Conservation (phyloP, 805 yeast genomes). For the Candida vartiovaarae region DNA sequence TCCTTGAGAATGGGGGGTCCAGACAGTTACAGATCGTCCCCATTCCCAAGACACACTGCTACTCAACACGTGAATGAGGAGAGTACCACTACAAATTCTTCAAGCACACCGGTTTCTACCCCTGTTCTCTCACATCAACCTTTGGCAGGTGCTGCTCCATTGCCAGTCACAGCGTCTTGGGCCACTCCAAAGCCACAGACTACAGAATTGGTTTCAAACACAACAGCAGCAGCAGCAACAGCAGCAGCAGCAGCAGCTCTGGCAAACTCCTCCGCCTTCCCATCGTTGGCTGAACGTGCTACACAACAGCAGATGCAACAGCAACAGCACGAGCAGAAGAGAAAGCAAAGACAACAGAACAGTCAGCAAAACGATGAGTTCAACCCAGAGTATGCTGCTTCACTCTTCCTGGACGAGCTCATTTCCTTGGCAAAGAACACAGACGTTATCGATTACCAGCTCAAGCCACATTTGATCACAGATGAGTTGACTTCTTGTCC, state of each 20-base stretch:
- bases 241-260: slow-evolving; percentile 32
- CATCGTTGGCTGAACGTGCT: slow-evolving; percentile 44
- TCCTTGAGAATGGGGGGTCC: slow-evolving; percentile 44
- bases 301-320: slow-evolving; percentile 26
- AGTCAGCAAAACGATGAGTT: slow-evolving; percentile 19
- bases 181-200: slow-evolving; percentile 25
- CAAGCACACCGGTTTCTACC: slow-evolving; percentile 5
- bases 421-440: slow-evolving; percentile 34
- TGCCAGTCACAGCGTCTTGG: slow-evolving; percentile 75
- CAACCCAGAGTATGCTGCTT: slow-evolving; percentile 38
- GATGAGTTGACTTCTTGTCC: slow-evolving; percentile 1
- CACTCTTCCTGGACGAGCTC: slow-evolving; percentile 41
- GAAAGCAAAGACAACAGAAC: slow-evolving; percentile 20
- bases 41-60: slow-evolving; percentile 9
- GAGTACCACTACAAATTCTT: not conserved
- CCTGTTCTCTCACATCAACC: slow-evolving; percentile 8
- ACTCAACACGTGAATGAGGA: slow-evolving; percentile 2
- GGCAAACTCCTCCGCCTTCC: slow-evolving; percentile 49
- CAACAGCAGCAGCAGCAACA: slow-evolving; percentile 8
- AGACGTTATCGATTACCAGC: slow-evolving; percentile 7
- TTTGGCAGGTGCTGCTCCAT: slow-evolving; percentile 34
- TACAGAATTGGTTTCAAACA: too few relatives aligned
- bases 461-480: slow-evolving; percentile 3
- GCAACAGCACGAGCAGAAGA: slow-evolving; percentile 19
- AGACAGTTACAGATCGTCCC: slow-evolving; percentile 14